These are phyloP conservation scores for Hymenoscyphus linearis DNA, from an alignment of 2,329 filamentous ascomycete genomes.

Conservation along the genomic window DNA sequence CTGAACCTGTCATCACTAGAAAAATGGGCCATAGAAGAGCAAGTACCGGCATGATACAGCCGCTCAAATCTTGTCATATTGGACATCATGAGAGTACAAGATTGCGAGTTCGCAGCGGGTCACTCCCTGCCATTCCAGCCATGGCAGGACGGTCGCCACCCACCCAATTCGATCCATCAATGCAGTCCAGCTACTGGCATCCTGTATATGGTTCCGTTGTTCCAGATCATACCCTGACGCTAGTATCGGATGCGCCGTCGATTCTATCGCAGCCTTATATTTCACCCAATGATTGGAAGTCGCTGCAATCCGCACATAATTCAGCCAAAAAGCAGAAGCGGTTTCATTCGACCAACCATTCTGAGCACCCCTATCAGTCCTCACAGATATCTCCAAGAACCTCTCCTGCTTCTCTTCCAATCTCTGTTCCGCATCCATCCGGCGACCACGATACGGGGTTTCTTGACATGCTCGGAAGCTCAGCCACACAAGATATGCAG, in stretches of 20 bases:
- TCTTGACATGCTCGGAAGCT: constrained; percentile 4
- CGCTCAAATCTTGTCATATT: constrained; percentile 16
- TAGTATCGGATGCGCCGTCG: not conserved
- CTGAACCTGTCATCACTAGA: not conserved
- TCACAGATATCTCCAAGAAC: constrained; percentile 9
- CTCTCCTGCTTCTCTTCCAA: not conserved
- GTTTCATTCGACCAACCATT: not conserved
- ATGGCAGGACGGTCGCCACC: not conserved
- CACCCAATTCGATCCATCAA: not conserved
- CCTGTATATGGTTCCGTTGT: not conserved
- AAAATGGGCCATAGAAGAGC: constrained; percentile 1
- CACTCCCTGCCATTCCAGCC: constrained; percentile 12
- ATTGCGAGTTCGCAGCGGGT: constrained; percentile 8
- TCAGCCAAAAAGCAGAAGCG: constrained; percentile 15
- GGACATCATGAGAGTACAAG: constrained; percentile 6
- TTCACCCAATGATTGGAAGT: constrained; percentile 8
- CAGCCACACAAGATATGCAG: not conserved
- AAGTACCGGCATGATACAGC: constrained; percentile 14
- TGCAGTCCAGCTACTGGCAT: not conserved
- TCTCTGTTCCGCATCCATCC: not conserved
- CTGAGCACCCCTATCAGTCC: not conserved
- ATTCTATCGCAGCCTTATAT: constrained; percentile 7
- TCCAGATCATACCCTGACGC: not conserved
- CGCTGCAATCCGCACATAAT: constrained; percentile 3
- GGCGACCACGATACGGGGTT: not conserved